A percentile compares a stretch with the other conserved stretches of the same genome.
These are phyloP conservation scores for Pythium brachiatum DNA, from an alignment of 352 stramenopile species.

Conservation along the genomic window DNA sequence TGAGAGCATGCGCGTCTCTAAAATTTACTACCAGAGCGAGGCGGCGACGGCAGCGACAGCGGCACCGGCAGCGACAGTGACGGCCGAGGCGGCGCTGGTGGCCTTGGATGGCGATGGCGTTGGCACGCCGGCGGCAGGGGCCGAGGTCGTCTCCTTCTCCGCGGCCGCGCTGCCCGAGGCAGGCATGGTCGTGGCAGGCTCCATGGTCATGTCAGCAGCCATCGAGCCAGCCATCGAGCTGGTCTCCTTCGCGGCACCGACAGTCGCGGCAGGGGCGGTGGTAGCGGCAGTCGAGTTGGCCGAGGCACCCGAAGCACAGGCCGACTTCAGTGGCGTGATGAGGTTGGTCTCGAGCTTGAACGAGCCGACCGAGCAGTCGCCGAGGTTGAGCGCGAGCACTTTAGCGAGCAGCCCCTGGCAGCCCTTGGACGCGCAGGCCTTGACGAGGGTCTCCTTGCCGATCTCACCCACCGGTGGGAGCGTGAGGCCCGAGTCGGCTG, in stretches of 20 bases:
- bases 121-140: background rate
- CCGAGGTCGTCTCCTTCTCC: background rate
- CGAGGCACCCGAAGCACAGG: background rate
- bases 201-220: background rate
- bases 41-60: slow-evolving; percentile 14
- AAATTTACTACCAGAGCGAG: slow-evolving; percentile 8
- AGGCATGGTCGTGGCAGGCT: background rate
- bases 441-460: slow-evolving; percentile 1
- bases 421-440: slow-evolving; percentile 25
- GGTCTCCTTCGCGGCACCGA: too few species aligned
- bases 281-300: background rate
- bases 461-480: background rate
- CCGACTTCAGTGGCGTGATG: slow-evolving; percentile 14
- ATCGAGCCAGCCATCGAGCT: background rate
- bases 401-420: slow-evolving; percentile 23
- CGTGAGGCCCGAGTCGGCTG: background rate
- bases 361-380: slow-evolving; percentile 15
- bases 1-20: background rate
- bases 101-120: slow-evolving; percentile 3
- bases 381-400: slow-evolving; percentile 9
- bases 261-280: background rate
- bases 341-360: slow-evolving; percentile 21
- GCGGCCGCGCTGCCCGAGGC: background rate
- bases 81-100: background rate
- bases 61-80: slow-evolving; percentile 2